Percentiles rank a stretch among this genome's conserved stretches.
These are phyloP conservation scores for Exsudoporus frostii DNA, from an alignment of 768 basidiomycete genomes.

Conservation along the genomic window DNA sequence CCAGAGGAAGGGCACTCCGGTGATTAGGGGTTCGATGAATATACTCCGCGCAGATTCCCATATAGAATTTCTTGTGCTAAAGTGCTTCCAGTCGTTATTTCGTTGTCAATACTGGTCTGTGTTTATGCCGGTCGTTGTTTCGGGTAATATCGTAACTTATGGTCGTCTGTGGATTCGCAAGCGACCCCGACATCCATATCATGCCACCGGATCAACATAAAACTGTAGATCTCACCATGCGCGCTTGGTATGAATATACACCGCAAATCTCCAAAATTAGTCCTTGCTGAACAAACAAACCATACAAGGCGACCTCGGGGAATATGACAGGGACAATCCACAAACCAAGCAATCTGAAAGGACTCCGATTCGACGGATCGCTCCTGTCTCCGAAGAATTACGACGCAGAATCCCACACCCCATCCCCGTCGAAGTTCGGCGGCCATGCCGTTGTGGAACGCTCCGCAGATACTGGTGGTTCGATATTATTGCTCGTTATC, in stretches of 20 bases:
- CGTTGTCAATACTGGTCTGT: constrained; percentile 18
- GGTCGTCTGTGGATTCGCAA: constrained; percentile 9
- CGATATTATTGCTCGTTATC: constrained; percentile 2
- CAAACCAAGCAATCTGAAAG: constrained; percentile 21
- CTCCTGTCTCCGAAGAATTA: constrained; percentile 18
- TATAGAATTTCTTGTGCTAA: constrained; percentile 35
- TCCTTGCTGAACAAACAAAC: constrained; percentile 1
- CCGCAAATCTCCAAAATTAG: constrained; percentile 24
- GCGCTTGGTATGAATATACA: constrained; percentile 1
- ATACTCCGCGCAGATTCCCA: constrained; percentile 20
- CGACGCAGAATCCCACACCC: constrained; percentile 14
- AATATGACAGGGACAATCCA: constrained; percentile 10
- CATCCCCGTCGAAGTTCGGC: constrained; percentile 24
- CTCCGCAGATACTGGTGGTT: constrained; percentile 41
- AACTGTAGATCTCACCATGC: constrained; percentile 29
- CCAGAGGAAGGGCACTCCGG: constrained; percentile 32
- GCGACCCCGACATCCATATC: constrained; percentile 10
- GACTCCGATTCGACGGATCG: neutral
- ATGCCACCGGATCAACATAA: constrained; percentile 24
- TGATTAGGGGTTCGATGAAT: constrained; percentile 31
- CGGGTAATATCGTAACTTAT: constrained; percentile 21
- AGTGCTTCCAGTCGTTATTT: constrained; percentile 20
- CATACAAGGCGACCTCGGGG: constrained; percentile 25
- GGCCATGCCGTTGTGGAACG: constrained; percentile 40
- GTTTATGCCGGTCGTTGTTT: constrained; percentile 17